Evolutionary conservation across 495 filamentous ascomycete species (phyloP).

Genomic region (Tuber umbilicatum): DNA sequence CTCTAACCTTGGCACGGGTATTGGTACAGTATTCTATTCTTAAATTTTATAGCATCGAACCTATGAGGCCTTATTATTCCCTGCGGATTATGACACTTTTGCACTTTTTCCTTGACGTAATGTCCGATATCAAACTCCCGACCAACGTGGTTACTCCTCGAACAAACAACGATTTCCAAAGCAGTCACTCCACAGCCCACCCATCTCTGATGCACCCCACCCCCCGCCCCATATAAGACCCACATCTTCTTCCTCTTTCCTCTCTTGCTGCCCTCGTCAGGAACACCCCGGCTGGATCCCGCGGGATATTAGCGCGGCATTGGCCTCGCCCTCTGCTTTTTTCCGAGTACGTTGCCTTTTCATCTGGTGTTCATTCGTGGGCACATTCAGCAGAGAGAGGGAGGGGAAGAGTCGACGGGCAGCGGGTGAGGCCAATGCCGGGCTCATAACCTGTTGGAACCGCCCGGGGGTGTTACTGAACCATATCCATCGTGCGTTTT

Average conservation of each 20-base stretch:
- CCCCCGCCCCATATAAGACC: neutral
- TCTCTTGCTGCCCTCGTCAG: neutral
- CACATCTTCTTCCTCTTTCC: neutral
- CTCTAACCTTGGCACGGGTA: too few relatives aligned
- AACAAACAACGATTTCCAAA: neutral
- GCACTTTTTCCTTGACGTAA: neutral
- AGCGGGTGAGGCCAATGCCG: neutral
- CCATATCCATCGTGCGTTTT: neutral
- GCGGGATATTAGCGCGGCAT: neutral
- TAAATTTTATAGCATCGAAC: neutral
- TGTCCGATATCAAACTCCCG: neutral
- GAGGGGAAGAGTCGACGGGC: neutral
- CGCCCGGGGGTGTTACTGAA: neutral
- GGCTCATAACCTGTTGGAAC: slow-evolving; percentile 1
- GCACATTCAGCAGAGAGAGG: neutral
- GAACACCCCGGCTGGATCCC: neutral
- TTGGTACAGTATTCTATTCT: too few relatives aligned
- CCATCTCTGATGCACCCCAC: neutral
- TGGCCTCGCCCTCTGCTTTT: neutral
- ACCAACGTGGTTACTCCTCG: neutral
- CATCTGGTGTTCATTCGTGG: neutral
- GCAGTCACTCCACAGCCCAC: neutral
- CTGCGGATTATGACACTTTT: neutral
- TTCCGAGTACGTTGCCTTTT: neutral
- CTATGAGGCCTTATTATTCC: neutral